phyloP scores from a whole-genome alignment of 2,329 filamentous ascomycete species.

The Alternaria arbusti region DNA sequence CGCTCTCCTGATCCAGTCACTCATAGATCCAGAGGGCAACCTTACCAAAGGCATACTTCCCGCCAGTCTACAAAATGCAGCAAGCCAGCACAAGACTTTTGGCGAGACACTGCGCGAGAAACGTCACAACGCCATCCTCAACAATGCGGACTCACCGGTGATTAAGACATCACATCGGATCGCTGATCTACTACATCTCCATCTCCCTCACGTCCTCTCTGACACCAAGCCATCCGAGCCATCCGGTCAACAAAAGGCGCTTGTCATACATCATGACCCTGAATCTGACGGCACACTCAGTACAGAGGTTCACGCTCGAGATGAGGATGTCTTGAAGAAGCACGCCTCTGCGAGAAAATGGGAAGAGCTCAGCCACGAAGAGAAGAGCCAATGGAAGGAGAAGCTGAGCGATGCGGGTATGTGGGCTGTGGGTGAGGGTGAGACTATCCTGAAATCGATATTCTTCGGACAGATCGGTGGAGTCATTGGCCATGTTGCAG shows the following conservation, averaged over 20 bases:
- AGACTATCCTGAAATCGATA: constrained; percentile 76
- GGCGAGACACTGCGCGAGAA: constrained; percentile 37
- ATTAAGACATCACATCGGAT: constrained; percentile 39
- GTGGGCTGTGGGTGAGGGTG: constrained; percentile 81
- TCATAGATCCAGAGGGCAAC: constrained; percentile 59
- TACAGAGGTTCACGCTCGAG: constrained; percentile 49
- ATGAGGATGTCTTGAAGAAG: constrained; percentile 43
- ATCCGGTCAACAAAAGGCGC: constrained; percentile 41
- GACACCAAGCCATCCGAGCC: constrained; percentile 5
- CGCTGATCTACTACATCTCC: constrained; percentile 41
- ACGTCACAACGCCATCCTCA: constrained; percentile 31
- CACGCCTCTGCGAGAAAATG: constrained; percentile 65
- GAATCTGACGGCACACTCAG: constrained; percentile 47
- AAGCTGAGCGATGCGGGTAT: constrained; percentile 73
- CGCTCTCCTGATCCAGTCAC: constrained; percentile 66
- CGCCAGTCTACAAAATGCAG: constrained; percentile 51
- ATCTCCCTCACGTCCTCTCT: constrained; percentile 21
- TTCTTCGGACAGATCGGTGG: constrained; percentile 77
- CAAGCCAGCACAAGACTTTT: constrained; percentile 35
- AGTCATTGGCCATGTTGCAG: constrained; percentile 52
- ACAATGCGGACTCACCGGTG: constrained; percentile 34
- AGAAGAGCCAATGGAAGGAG: constrained; percentile 73
- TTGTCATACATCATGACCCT: constrained; percentile 51
- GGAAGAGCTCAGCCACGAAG: constrained; percentile 70
- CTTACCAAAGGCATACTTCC: constrained; percentile 62